These are phyloP conservation scores for Leccinum rimulosum DNA, from an alignment of 768 basidiomycete species.

Conservation along the genomic window DNA sequence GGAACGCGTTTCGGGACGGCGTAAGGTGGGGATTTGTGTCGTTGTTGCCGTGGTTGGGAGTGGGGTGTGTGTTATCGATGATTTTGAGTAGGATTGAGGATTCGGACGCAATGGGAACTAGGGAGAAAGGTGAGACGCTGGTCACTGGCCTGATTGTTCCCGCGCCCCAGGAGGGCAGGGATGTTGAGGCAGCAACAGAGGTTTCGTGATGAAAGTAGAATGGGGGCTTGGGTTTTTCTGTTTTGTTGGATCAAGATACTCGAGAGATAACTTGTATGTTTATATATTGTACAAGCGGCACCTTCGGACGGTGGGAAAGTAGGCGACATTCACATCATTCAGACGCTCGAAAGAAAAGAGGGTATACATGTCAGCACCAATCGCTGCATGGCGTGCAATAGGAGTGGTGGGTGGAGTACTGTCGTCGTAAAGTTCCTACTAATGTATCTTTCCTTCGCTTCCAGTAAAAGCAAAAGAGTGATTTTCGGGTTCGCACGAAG, in stretches of 20 bases:
- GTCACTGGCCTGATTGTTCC: background rate
- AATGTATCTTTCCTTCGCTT: no score
- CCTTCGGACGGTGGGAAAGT: no score
- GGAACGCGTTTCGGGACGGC: conserved; percentile 41
- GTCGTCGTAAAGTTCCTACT: no score
- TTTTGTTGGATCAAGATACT: background rate
- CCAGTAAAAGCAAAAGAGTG: no score
- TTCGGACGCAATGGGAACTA: conserved; percentile 1
- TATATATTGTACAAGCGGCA: background rate
- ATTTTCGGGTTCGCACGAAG: no score
- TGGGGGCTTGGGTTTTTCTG: background rate
- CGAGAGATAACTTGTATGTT: background rate
- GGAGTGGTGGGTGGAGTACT: no score
- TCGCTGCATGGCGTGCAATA: no score
- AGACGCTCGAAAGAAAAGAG: no score
- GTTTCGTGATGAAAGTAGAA: background rate
- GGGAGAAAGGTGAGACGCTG: background rate
- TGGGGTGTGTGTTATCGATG: conserved; percentile 35
- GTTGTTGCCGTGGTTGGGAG: conserved; percentile 45
- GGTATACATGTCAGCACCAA: no score
- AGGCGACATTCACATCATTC: no score
- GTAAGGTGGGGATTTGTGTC: conserved; percentile 45
- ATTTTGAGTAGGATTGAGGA: conserved; percentile 41
- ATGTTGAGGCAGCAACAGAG: background rate
- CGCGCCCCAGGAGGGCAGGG: background rate